A percentile compares a stretch with the other conserved stretches of the same genome.
Evolutionary conservation across 371 early-diverging fungal species (phyloP).

Genomic region (Synchytrium microbalum): DNA sequence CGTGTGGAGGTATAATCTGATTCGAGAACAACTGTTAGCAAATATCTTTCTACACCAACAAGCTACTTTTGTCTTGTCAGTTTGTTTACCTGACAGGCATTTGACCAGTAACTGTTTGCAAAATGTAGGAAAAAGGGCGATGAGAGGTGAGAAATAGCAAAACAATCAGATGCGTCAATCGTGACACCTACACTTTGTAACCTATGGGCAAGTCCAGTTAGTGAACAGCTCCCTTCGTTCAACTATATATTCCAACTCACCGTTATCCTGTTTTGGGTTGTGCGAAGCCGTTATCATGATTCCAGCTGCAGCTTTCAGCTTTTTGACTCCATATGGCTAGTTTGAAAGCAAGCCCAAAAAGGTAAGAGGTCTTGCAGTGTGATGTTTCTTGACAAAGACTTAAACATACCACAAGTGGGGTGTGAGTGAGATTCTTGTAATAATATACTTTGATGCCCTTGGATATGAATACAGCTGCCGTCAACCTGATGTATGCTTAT

Average conservation of each 20-base stretch:
- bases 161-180: too few relatives aligned
- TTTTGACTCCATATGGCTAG: slow-evolving; percentile 71
- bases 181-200: slow-evolving; percentile 83
- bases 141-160: too few relatives aligned
- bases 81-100: slow-evolving; percentile 65
- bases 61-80: too few relatives aligned
- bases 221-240: too few relatives aligned
- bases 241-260: too few relatives aligned
- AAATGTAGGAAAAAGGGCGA: not conserved
- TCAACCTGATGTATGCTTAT: slow-evolving; percentile 31
- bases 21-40: too few relatives aligned
- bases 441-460: slow-evolving; percentile 79
- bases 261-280: slow-evolving; percentile 95
- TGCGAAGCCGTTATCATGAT: slow-evolving; percentile 98
- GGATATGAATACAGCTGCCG: slow-evolving; percentile 75
- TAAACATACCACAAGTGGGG: slow-evolving; percentile 70
- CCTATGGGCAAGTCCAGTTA: too few relatives aligned
- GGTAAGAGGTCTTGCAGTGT: slow-evolving; percentile 13
- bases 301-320: slow-evolving; percentile 72
- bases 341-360: too few relatives aligned
- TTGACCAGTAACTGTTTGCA: not conserved
- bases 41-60: too few relatives aligned
- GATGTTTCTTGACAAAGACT: not conserved
- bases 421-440: slow-evolving; percentile 68
- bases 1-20: slow-evolving; percentile 88